Evolutionary conservation across 1,139 yeast species (phyloP), one percentile per base, ranked within the genome.

Genomic region (Magnusiomyces suaveolens): DNA sequence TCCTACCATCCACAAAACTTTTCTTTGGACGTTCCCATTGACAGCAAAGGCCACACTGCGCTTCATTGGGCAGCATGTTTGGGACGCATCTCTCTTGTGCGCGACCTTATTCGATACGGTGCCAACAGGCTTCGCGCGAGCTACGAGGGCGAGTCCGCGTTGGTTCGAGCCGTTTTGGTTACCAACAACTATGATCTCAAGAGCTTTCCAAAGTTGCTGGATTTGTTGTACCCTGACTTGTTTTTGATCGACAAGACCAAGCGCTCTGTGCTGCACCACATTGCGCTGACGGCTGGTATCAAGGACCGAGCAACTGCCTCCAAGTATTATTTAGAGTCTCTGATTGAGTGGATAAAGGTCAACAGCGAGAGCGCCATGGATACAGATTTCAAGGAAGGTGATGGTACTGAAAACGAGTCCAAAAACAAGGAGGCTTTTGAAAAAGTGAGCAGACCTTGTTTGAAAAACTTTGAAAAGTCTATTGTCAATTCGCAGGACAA

Each of bases 41-140:
- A 94, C 69, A 94, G 86, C 62, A 82, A 85, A 56, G 97, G 97
- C 0, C 94, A 92, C 65, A 84, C 96, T 0, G 89, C 96, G 0
- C 75, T 94, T 57, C 99, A 94, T 68, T 87, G 97, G 95, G 95
- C 97, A 1, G 84, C 97, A 36, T 88, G 97, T 0, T 77, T 94
- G 70, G 97, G 95, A 0, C 82, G 88, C 59, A 72, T 83, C 3
- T 74, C 82, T 1, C 75, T 90, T 56, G 92, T 89, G 3, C 80
- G 80, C 56, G 88, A 87, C 56, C 73, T 94, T 41, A 78, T 90
- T 6, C 72, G 80, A 51, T 79, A 82, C 60, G 95, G 96, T 1
- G 79, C 82, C 1, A 74, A 80, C 56, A 73, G 84, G 52, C 76
- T 87, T 8, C 73, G 87, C 46, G 88, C 94, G 20, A 92, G 87